Evolutionary conservation across 2,329 filamentous ascomycete genomes (phyloP).

Genomic region (Cercospora nicotianae): DNA sequence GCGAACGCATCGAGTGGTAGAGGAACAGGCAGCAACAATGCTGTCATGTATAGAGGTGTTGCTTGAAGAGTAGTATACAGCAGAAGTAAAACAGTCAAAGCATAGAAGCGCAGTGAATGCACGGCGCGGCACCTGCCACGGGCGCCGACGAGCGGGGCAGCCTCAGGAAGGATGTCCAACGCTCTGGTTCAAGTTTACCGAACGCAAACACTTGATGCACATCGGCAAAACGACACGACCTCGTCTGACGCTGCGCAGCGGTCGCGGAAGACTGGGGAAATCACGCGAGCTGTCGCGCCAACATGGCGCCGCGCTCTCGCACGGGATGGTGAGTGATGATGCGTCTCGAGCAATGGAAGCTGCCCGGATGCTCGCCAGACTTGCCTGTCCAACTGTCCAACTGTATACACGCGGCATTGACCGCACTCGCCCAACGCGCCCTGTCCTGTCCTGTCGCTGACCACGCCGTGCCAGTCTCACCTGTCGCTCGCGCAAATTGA

Average conservation of each 20-base stretch:
- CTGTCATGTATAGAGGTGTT: no score
- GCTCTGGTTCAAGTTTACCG: not conserved
- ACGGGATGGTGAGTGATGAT: slow-evolving; percentile 37
- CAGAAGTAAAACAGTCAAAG: not conserved
- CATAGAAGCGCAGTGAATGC: not conserved
- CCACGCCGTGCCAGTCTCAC: slow-evolving; percentile 1
- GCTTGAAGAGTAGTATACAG: not conserved
- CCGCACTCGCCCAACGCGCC: not conserved
- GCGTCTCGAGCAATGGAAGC: not conserved
- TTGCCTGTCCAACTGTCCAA: slow-evolving; percentile 1
- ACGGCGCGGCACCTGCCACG: not conserved
- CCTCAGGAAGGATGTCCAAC: not conserved
- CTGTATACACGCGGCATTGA: not conserved
- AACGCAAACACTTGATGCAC: not conserved
- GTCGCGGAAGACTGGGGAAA: not conserved
- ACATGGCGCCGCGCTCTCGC: slow-evolving; percentile 37
- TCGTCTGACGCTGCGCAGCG: not conserved
- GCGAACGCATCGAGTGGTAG: slow-evolving; percentile 46
- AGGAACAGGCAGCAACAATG: no score
- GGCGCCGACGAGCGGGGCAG: not conserved
- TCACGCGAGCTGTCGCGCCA: not conserved
- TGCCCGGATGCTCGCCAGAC: slow-evolving; percentile 17
- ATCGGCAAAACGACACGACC: not conserved
- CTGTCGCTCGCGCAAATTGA: slow-evolving; percentile 48
- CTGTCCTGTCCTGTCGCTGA: not conserved